Base-by-base conservation (phyloP, 805 yeast species). In the Teunomyces barrocoloradensis region DNA sequence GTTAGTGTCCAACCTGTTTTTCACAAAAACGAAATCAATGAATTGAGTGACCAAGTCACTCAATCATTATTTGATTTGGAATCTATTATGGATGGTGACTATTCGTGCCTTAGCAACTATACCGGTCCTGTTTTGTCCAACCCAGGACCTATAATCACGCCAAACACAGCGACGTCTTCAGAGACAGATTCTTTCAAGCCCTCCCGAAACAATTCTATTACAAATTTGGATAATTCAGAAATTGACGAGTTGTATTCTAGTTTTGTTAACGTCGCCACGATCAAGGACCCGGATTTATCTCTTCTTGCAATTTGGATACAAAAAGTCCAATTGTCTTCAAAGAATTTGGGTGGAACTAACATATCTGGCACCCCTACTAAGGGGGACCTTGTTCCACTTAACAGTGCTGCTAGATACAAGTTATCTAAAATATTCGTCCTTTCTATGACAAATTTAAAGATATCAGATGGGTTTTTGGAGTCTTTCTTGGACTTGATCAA, bases 1-100 rank as follows among this genome's bases (percentile, higher is more conserved):
- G 96, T 94, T 11, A 89, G 89, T 51, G 96, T 94, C 5, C 99
- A 94, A 66, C 98, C 99, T 0, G 95, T 92, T 10, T 94, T 94
- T 69, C 96, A 94, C 60, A 81, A 95, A 52, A 85, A 87, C 53
- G 92, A 88, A 57, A 86, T 92, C 44, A 85, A 94, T 39, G 84
- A 82, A 54, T 74, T 94, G 56, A 86, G 90, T 61, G 99, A 94
- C 63, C 68, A 82, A 43, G 84, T 83, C 20, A 83, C 85, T 1
- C 80, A 74, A 51, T 77, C 81, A 10, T 64, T 89, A 37, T 74
- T 89, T 64, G 96, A 89, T 56, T 69, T 89, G 29, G 96, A 89
- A 63, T 85, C 72, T 2, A 68, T 71, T 17, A 63, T 73, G 65
- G 78, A 73, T 48, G 78, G 78, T 9, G 77, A 73, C 50, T 69